These are phyloP conservation scores for Starmerella khaoyaiensis DNA, from an alignment of 805 yeast species.

Conservation along the genomic window DNA sequence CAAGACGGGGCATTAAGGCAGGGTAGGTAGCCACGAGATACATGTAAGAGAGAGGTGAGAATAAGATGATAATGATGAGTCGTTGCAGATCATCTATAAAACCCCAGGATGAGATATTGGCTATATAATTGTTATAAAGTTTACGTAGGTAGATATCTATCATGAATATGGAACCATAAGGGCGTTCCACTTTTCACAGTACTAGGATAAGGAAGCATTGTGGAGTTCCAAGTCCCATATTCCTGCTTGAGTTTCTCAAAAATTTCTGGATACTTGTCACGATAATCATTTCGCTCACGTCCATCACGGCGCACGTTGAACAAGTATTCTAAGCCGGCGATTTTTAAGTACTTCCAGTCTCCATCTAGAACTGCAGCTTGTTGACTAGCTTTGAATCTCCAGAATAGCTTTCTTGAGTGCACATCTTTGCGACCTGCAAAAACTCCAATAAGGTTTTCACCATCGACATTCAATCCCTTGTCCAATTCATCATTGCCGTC, in stretches of 20 bases:
- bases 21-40: too few relatives aligned
- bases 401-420: constrained; percentile 18
- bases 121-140: too few relatives aligned
- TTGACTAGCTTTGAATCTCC: constrained; percentile 20
- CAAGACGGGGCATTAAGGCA: too few relatives aligned
- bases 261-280: constrained; percentile 29
- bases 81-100: too few relatives aligned
- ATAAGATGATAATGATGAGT: too few relatives aligned
- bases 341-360: constrained; percentile 18
- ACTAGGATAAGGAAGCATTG: constrained; percentile 17
- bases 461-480: constrained; percentile 39
- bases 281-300: constrained; percentile 40
- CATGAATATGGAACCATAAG: too few relatives aligned
- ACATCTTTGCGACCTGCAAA: constrained; percentile 27
- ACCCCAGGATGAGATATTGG: too few relatives aligned
- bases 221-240: constrained; percentile 34
- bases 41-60: too few relatives aligned
- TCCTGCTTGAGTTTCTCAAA: constrained; percentile 34
- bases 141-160: too few relatives aligned
- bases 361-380: constrained; percentile 20
- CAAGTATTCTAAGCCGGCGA: constrained; percentile 19
- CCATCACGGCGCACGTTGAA: constrained; percentile 32
- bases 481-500: constrained; percentile 34
- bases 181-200: too few relatives aligned
- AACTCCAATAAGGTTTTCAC: constrained; percentile 29